Conservation (phyloP, 192 early-diverging fungal species). For the Spinellus fusiger region DNA sequence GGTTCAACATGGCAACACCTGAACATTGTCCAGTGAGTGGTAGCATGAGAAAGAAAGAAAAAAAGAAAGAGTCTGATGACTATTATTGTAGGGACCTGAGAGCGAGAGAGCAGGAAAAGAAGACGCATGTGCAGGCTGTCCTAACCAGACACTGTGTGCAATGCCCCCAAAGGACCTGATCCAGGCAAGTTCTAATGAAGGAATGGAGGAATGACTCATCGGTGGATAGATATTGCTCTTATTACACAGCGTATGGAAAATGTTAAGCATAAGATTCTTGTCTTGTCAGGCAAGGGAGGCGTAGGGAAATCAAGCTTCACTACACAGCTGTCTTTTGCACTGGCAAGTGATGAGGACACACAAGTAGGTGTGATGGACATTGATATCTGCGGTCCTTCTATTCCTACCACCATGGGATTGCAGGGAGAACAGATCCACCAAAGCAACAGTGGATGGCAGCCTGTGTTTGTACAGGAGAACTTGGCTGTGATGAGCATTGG, state of each 20-base stretch:
- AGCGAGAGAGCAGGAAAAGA: constrained; percentile 67
- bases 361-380: constrained; percentile 89
- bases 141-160: constrained; percentile 75
- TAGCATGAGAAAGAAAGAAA: no score
- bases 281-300: constrained; percentile 97
- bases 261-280: constrained; percentile 85
- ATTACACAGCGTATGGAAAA: constrained; percentile 55
- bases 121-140: constrained; percentile 75
- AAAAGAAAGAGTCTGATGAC: no score
- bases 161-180: constrained; percentile 74
- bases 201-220: background rate
- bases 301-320: constrained; percentile 96
- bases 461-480: constrained; percentile 74
- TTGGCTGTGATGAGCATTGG: constrained; percentile 88
- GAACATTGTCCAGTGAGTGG: no score
- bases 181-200: constrained; percentile 39
- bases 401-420: constrained; percentile 91
- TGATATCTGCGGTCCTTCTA: constrained; percentile 92
- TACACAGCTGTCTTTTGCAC: constrained; percentile 81
- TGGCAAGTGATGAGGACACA: constrained; percentile 50
- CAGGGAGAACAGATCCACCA: constrained; percentile 79
- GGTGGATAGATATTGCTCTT: constrained; percentile 47
- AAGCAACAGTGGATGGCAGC: constrained; percentile 73
- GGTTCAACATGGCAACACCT: no score
- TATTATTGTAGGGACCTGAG: constrained; percentile 52